Percentiles rank a stretch among this genome's conserved stretches.
phyloP scores from a whole-genome alignment of 495 filamentous ascomycete genomes.

The Xylaria longipes region DNA sequence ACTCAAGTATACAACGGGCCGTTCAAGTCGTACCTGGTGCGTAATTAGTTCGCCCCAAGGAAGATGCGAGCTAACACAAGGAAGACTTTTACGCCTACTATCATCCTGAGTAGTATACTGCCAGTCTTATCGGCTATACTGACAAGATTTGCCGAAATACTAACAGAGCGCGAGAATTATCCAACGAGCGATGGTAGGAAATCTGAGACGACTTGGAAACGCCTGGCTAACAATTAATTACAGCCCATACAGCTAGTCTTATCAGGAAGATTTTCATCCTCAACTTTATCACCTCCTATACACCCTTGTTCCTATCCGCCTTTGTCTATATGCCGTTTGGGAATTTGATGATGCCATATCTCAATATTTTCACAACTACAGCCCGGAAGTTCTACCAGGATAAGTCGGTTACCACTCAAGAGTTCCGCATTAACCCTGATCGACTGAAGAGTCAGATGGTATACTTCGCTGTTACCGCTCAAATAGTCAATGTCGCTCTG shows the following conservation, averaged over 20 bases:
- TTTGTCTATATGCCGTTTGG: slow-evolving; percentile 98
- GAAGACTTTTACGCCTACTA: slow-evolving; percentile 86
- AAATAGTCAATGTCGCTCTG: slow-evolving; percentile 85
- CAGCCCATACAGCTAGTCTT: slow-evolving; percentile 75
- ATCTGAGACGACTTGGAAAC: background rate
- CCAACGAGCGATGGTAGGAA: slow-evolving; percentile 71
- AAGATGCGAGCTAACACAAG: slow-evolving; percentile 40
- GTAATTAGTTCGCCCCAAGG: slow-evolving; percentile 30
- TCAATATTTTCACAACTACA: slow-evolving; percentile 84
- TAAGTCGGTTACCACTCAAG: slow-evolving; percentile 67
- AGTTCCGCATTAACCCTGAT: slow-evolving; percentile 84
- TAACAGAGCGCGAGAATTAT: slow-evolving; percentile 92
- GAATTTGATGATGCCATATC: slow-evolving; percentile 81
- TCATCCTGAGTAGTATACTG: slow-evolving; percentile 79
- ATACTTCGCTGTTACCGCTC: slow-evolving; percentile 96
- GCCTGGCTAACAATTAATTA: slow-evolving; percentile 26
- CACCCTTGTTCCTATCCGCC: slow-evolving; percentile 89
- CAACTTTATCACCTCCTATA: slow-evolving; percentile 97
- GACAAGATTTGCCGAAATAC: slow-evolving; percentile 73
- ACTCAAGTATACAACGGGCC: slow-evolving; percentile 93
- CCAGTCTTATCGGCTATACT: slow-evolving; percentile 81
- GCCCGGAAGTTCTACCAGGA: slow-evolving; percentile 77
- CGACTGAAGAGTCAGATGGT: slow-evolving; percentile 91
- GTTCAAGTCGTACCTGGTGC: slow-evolving; percentile 81
- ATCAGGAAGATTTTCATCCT: slow-evolving; percentile 92